phyloP scores from a whole-genome alignment of 192 early-diverging fungal species.

The Spinellus fusiger region DNA sequence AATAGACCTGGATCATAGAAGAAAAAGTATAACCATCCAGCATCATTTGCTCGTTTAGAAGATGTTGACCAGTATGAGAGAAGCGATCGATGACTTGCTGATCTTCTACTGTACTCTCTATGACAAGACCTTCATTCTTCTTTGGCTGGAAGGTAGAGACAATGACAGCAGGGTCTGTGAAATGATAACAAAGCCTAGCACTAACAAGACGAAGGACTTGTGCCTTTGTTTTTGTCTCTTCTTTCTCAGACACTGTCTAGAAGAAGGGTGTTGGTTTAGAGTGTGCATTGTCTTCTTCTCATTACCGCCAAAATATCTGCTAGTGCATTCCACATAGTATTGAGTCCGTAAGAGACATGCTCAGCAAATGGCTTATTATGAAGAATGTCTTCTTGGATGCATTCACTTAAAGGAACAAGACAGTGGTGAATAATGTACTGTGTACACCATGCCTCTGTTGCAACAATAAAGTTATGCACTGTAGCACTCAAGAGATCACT shows the following conservation, averaged over 20 bases:
- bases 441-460: slow-evolving; percentile 2
- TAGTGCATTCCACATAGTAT: slow-evolving; percentile 33
- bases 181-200: slow-evolving; percentile 32
- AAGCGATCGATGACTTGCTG: neutral
- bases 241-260: slow-evolving; percentile 2
- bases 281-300: neutral
- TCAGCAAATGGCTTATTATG: slow-evolving; percentile 25
- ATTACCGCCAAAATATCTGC: slow-evolving; percentile 28
- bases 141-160: slow-evolving; percentile 16
- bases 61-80: slow-evolving; percentile 9
- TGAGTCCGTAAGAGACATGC: slow-evolving; percentile 31
- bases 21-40: slow-evolving; percentile 9
- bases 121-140: too few relatives aligned
- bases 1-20: slow-evolving; percentile 4
- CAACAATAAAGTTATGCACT: neutral
- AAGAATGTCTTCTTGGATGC: slow-evolving; percentile 29
- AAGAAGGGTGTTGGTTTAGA: neutral
- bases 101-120: neutral
- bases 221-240: neutral
- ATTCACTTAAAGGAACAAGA: slow-evolving; percentile 35
- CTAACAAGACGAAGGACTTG: slow-evolving; percentile 17
- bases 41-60: slow-evolving; percentile 19
- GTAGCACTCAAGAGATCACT: neutral
- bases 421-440: slow-evolving; percentile 12
- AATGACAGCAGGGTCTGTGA: slow-evolving; percentile 25